Evolutionary conservation across 1,139 yeast species (phyloP).

Genomic region (Pichia sp.): DNA sequence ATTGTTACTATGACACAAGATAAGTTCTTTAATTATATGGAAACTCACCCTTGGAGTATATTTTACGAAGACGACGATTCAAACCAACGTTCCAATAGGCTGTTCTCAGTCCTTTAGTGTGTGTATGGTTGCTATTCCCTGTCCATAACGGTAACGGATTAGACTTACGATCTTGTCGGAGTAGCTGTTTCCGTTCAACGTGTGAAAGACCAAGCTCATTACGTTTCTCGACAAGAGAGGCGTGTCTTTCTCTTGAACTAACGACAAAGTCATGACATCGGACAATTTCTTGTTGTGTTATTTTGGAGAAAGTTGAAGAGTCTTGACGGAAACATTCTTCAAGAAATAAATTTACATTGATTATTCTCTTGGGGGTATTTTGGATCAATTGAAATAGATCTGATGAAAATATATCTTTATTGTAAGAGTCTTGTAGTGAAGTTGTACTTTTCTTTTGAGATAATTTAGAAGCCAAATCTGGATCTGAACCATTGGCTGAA

Average conservation of each 20-base stretch:
- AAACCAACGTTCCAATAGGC: constrained; percentile 51
- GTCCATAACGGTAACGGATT: constrained; percentile 25
- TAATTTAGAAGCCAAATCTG: constrained; percentile 1
- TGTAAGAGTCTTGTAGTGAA: constrained; percentile 9
- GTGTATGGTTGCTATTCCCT: constrained; percentile 43
- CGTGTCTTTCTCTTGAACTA: constrained; percentile 46
- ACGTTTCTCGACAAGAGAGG: constrained; percentile 30
- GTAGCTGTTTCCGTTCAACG: constrained; percentile 31
- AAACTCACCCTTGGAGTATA: constrained; percentile 30
- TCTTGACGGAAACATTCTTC: constrained; percentile 53
- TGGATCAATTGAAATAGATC: constrained; percentile 86
- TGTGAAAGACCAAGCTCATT: constrained; percentile 25
- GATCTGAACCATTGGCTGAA: constrained; percentile 1
- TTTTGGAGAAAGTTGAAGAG: constrained; percentile 38
- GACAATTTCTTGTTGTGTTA: constrained; percentile 74
- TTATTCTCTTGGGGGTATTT: constrained; percentile 62
- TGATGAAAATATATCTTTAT: constrained; percentile 24
- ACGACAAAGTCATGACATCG: constrained; percentile 72
- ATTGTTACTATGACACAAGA: too few species aligned
- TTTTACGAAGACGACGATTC: constrained; percentile 40
- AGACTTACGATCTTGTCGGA: constrained; percentile 17
- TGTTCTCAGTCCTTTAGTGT: constrained; percentile 45
- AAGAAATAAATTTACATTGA: constrained; percentile 65
- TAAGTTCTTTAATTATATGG: constrained; percentile 11
- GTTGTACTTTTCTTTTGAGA: constrained; percentile 3